Base-by-base conservation (phyloP, 306 rosid species). In the Citrullus mucosospermus region DNA sequence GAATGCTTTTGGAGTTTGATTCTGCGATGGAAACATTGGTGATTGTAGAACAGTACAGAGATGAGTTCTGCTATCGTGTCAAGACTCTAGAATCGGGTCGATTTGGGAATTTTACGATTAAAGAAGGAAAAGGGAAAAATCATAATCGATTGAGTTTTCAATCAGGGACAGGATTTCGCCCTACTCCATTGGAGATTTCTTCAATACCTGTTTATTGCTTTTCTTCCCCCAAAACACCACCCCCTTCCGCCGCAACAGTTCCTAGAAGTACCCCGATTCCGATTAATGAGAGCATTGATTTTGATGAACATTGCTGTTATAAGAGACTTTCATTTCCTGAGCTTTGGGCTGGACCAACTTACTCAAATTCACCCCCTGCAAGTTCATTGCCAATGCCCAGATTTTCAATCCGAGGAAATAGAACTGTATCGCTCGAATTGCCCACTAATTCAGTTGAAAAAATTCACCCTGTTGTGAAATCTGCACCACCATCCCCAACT, bases 331-430 rank as follows among this genome's bases (percentile, higher is more conserved):
- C 89, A n/a, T 63, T 90, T 66, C 90, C 96, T 41, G 98, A 91
- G 84, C 92, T 87, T 16, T 93, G 98, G 98, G 98, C 98, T 70
- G 97, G 98, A 53, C 97, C 98, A 25, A 86, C 98, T 25, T 93
- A 93, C 85, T 93, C 97, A 5, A 93, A 93, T 84, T 93, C 98
- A 0, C 98, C 98, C 3, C 97, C 98, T 14, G 97, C 98, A 0
- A 93, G 93, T 73, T 93, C 98, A 0, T 78, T 93, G 83, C 98
- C 98, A 3, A 93, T 93, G 28, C 98, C 98, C 25, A 93, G 82
- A 43, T 93, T 93, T 83, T 88, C 97, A 4, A 78, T 90, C 22
- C 53, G 78, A 10, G 90, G 92, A 6, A 93, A 85, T 82, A 91
- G 96, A 85, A 84, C 92, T 1, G 88, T 87, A 69, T 90, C 76